Evolutionary conservation across 371 early-diverging fungal genomes (phyloP).

Genomic region (Apophysomyces ossiformis): DNA sequence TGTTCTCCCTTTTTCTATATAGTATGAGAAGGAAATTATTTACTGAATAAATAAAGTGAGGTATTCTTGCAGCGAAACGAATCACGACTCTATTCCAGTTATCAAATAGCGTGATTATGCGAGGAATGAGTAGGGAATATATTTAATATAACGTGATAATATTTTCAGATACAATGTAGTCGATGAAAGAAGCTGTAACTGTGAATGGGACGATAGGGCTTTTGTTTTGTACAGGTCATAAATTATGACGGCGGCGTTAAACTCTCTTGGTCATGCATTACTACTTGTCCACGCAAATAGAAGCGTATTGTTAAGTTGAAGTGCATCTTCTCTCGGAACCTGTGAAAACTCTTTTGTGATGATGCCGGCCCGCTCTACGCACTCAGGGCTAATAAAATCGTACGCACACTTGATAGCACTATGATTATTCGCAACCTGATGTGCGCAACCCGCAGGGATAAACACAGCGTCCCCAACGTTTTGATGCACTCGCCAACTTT

Average conservation of each 20-base stretch:
- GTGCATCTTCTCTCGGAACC: constrained; percentile 47
- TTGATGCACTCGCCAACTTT: constrained; percentile 61
- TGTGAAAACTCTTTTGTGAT: constrained; percentile 55
- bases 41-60: too few species aligned
- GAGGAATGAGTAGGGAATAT: too few species aligned
- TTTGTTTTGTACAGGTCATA: too few species aligned
- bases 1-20: too few species aligned
- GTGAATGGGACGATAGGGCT: too few species aligned
- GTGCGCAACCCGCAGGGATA: constrained; percentile 79
- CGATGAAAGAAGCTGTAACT: too few species aligned
- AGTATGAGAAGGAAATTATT: too few species aligned
- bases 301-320: constrained; percentile 51
- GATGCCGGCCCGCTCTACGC: constrained; percentile 42
- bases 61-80: too few species aligned
- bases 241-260: background rate
- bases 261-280: background rate
- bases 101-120: too few species aligned
- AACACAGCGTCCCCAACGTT: constrained; percentile 73
- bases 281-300: constrained; percentile 33
- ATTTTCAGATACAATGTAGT: too few species aligned
- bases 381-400: constrained; percentile 79
- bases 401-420: constrained; percentile 69
- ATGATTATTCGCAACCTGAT: constrained; percentile 73
- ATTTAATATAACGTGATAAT: too few species aligned
- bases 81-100: too few species aligned